A percentile compares a stretch with the other conserved stretches of the same genome.
phyloP scores from a whole-genome alignment of 306 rosid species.

The Rubus idaeus region DNA sequence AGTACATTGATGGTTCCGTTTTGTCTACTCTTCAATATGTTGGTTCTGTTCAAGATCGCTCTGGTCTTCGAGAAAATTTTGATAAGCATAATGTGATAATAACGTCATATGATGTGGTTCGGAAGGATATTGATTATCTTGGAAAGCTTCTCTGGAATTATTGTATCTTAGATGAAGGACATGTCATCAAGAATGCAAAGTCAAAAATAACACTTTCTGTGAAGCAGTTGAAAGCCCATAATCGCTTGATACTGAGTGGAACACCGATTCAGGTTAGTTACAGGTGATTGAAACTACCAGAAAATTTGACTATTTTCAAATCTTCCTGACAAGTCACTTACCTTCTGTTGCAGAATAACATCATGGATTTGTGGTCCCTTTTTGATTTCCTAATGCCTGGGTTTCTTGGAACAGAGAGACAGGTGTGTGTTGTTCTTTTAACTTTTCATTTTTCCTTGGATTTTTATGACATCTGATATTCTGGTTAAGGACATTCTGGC shows the following conservation, averaged over 20 bases:
- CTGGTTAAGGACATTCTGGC: neutral
- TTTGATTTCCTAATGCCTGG: constrained; percentile 99
- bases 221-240: constrained; percentile 91
- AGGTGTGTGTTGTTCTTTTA: constrained; percentile 48
- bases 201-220: constrained; percentile 88
- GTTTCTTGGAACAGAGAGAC: constrained; percentile 98
- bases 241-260: constrained; percentile 95
- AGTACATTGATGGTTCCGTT: constrained; percentile 73
- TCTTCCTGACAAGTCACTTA: constrained; percentile 26
- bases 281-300: constrained; percentile 11
- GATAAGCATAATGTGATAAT: constrained; percentile 76
- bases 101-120: constrained; percentile 93
- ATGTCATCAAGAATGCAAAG: constrained; percentile 88
- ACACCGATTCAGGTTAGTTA: constrained; percentile 94
- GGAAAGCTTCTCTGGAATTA: constrained; percentile 74
- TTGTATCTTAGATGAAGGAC: constrained; percentile 96
- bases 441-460: neutral
- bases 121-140: constrained; percentile 85
- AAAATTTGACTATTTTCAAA: constrained; percentile 1
- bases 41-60: constrained; percentile 83
- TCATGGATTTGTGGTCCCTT: constrained; percentile 99
- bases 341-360: constrained; percentile 74
- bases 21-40: constrained; percentile 87
- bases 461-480: neutral
- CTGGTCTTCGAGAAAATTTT: constrained; percentile 63